A percentile compares a stretch with the other conserved stretches of the same genome.
phyloP scores from a whole-genome alignment of 768 basidiomycete species.

The Mycena capillaripes region DNA sequence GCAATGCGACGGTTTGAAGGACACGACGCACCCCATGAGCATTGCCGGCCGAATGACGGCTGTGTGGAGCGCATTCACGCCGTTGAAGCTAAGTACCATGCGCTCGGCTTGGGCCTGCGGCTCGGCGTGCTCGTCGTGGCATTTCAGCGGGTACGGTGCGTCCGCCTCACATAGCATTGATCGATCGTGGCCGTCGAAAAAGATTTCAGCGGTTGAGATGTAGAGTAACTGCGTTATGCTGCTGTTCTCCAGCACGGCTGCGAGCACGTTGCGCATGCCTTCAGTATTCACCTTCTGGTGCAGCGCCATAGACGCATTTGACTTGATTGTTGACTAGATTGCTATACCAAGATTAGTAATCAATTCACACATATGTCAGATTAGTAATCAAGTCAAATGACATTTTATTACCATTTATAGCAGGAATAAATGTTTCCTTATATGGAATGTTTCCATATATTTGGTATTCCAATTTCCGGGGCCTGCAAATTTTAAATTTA shows the following conservation, averaged over 20 bases:
- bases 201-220: background rate
- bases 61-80: conserved; percentile 9
- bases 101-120: conserved; percentile 1
- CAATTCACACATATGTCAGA: too few relatives aligned
- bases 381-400: too few relatives aligned
- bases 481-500: too few relatives aligned
- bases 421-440: too few relatives aligned
- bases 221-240: conserved; percentile 19
- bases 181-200: conserved; percentile 22
- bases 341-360: too few relatives aligned
- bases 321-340: too few relatives aligned
- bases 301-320: too few relatives aligned
- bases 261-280: conserved; percentile 14
- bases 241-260: background rate
- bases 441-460: too few relatives aligned
- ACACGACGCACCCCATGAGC: conserved; percentile 9
- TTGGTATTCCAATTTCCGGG: too few relatives aligned
- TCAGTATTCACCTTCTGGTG: conserved; percentile 25
- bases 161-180: conserved; percentile 19
- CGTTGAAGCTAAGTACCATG: conserved; percentile 20
- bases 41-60: conserved; percentile 24
- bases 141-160: conserved; percentile 4
- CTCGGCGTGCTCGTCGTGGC: background rate
- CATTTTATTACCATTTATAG: too few relatives aligned
- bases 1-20: too few relatives aligned